Percentiles rank a stretch among this genome's conserved stretches.
Evolutionary conservation across 2,329 filamentous ascomycete species (phyloP).

Genomic region (Dothidotthia symphoricarpi): DNA sequence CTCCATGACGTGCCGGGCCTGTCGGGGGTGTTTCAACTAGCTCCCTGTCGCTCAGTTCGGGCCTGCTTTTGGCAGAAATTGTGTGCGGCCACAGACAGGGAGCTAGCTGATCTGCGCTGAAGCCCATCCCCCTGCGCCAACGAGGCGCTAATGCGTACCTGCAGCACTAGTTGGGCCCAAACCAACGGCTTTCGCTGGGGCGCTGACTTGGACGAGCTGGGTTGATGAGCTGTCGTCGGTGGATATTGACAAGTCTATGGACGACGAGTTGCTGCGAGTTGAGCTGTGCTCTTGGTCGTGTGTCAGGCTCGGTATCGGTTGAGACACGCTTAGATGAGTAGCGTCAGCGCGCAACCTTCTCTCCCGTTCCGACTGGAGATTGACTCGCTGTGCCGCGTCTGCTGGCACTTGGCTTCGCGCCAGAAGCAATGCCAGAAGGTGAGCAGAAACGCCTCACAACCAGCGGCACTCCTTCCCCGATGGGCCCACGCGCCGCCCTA

Average conservation of each 20-base stretch:
- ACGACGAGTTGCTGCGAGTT: not conserved
- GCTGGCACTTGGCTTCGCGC: slow-evolving; percentile 23
- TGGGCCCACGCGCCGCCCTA: slow-evolving; percentile 26
- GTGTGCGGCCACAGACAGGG: slow-evolving; percentile 20
- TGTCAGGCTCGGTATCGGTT: not conserved
- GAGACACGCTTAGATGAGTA: slow-evolving; percentile 27
- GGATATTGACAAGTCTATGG: no score
- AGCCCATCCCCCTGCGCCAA: slow-evolving; percentile 21
- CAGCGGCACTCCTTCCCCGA: slow-evolving; percentile 37
- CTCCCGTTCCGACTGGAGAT: slow-evolving; percentile 3
- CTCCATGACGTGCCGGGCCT: slow-evolving; percentile 43
- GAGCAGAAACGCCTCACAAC: slow-evolving; percentile 18
- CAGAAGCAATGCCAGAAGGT: slow-evolving; percentile 32
- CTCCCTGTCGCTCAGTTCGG: slow-evolving; percentile 29
- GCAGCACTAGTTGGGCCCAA: slow-evolving; percentile 17
- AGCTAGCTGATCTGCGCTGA: slow-evolving; percentile 33
- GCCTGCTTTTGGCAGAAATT: slow-evolving; percentile 26
- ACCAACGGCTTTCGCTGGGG: slow-evolving; percentile 22
- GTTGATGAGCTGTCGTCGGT: no score
- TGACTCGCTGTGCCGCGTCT: slow-evolving; percentile 25
- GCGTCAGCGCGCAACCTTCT: slow-evolving; percentile 23
- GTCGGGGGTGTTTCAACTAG: slow-evolving; percentile 41
- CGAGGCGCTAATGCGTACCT: slow-evolving; percentile 21
- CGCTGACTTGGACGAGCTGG: slow-evolving; percentile 1
- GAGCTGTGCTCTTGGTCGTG: not conserved